Evolutionary conservation across 2,329 filamentous ascomycete genomes (phyloP), one percentile per base, ranked within the genome.

Genomic region (Pestalotiopsis sp.): DNA sequence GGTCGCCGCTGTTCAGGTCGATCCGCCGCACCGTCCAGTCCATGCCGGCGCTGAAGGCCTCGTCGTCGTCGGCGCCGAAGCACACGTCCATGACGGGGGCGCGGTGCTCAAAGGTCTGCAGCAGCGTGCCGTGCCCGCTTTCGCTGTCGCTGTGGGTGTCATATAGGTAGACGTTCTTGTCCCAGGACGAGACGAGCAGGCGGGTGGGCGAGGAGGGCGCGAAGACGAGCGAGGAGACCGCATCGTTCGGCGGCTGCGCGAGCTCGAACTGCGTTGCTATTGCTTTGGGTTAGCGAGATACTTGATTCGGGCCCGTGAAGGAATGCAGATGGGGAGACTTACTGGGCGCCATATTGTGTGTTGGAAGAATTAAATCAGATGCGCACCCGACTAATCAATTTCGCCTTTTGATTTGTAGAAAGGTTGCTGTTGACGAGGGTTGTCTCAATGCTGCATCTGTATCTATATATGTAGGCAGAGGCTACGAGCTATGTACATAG

Each of bases 151-250:
- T 80, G 20, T 84, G 82, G 68, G 91, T 87, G 76, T 97, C 93
- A 84, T 98, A 98, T 65, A 95, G 85, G 80, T 98, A 97, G 67
- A 97, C 89, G 78, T 93, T 89, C 80, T 91, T 93, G 81, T 98
- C 95, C 96, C 96, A 99, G 67, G 94, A 97, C 11, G 94, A 92
- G 73, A 95, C 94, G n/a, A 97, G 88, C 48, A 99, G 86, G 73
- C 90, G 91, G 66, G 86, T 89, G 3, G 91, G 86, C n/a, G 90
- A 89, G 69, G 86, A 83, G 44, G 94, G 92, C 71, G 94, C 93
- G 85, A 97, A 99, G 76, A 89, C 89, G 75, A 98, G 84, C 26
- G 94, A 86, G 61, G 95, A 97, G 75, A 98, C 92, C 74, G 92
- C 93, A 81, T 99, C 96, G 73, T 87, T 88, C 11, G 96, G 96